phyloP scores from a whole-genome alignment of 768 basidiomycete species.

The Candolleomyces efflorescens region DNA sequence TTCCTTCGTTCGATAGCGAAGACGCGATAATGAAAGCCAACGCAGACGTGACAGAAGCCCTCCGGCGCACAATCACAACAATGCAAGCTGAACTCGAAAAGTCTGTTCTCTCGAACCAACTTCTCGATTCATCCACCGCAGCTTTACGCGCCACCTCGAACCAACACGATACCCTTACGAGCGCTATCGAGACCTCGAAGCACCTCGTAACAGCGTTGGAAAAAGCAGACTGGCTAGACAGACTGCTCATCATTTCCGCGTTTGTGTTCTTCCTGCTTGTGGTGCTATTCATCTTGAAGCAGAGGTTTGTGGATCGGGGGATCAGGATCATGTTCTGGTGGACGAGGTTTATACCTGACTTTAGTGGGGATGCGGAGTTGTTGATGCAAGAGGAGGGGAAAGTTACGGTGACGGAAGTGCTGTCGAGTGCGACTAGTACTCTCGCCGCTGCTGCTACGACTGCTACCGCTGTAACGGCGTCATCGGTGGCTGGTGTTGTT shows the following conservation, averaged over 20 bases:
- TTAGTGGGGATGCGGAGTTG: slow-evolving; percentile 33
- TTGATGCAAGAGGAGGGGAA: slow-evolving; percentile 27
- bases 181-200: slow-evolving; percentile 73
- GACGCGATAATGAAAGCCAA: slow-evolving; percentile 88
- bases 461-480: neutral
- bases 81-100: slow-evolving; percentile 94
- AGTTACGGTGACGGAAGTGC: too few relatives aligned
- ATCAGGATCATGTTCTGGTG: slow-evolving; percentile 84
- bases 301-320: slow-evolving; percentile 78
- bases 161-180: slow-evolving; percentile 71
- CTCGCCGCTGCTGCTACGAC: too few relatives aligned
- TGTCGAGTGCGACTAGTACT: neutral
- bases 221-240: slow-evolving; percentile 89
- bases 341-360: slow-evolving; percentile 67
- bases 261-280: slow-evolving; percentile 82
- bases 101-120: slow-evolving; percentile 80
- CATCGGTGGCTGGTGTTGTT: neutral
- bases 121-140: slow-evolving; percentile 79
- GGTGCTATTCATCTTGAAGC: slow-evolving; percentile 83
- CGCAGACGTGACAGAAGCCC: slow-evolving; percentile 31
- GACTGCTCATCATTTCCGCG: slow-evolving; percentile 75
- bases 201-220: slow-evolving; percentile 85
- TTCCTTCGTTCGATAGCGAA: slow-evolving; percentile 58
- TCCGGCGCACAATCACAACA: slow-evolving; percentile 76
- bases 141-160: slow-evolving; percentile 70